phyloP scores from a whole-genome alignment of 2,329 filamentous ascomycete genomes.

The Periconia macrospinosa region DNA sequence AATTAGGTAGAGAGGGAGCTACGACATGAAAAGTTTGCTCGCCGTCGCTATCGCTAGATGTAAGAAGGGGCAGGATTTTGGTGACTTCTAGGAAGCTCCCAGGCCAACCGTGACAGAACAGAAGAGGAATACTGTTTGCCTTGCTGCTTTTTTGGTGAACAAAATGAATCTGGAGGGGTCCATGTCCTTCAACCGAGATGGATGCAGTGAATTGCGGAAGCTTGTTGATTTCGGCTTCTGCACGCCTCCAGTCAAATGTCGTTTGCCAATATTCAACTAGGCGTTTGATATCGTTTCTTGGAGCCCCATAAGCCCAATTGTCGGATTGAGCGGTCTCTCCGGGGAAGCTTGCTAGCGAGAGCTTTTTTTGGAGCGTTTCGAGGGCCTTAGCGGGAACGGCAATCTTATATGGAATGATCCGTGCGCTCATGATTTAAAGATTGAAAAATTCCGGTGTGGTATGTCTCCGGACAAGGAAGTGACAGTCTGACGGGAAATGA shows the following conservation, averaged over 20 bases:
- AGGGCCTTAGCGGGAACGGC: constrained; percentile 31
- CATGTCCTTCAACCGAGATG: neutral
- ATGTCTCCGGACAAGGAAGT: neutral
- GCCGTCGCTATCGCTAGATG: constrained; percentile 51
- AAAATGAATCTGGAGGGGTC: constrained; percentile 56
- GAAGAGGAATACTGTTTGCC: constrained; percentile 60
- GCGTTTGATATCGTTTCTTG: constrained; percentile 61
- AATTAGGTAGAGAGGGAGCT: constrained; percentile 65
- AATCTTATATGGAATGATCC: constrained; percentile 6
- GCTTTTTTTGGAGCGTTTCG: constrained; percentile 57
- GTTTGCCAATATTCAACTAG: constrained; percentile 61
- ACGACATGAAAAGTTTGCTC: constrained; percentile 63
- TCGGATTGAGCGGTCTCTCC: constrained; percentile 50
- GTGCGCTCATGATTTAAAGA: neutral
- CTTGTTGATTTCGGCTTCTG: constrained; percentile 62
- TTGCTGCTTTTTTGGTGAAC: constrained; percentile 61
- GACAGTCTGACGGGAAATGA: neutral
- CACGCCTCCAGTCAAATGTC: constrained; percentile 62
- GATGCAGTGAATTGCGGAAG: constrained; percentile 60
- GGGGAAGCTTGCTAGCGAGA: constrained; percentile 57
- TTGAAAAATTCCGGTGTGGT: neutral
- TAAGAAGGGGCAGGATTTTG: constrained; percentile 59
- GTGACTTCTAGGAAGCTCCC: constrained; percentile 64
- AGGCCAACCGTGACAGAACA: constrained; percentile 68
- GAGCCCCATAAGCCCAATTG: constrained; percentile 61